A percentile compares a stretch with the other conserved stretches of the same genome.
Conservation (phyloP, 306 rosid genomes). For the Amphicarpaea edgeworthii region DNA sequence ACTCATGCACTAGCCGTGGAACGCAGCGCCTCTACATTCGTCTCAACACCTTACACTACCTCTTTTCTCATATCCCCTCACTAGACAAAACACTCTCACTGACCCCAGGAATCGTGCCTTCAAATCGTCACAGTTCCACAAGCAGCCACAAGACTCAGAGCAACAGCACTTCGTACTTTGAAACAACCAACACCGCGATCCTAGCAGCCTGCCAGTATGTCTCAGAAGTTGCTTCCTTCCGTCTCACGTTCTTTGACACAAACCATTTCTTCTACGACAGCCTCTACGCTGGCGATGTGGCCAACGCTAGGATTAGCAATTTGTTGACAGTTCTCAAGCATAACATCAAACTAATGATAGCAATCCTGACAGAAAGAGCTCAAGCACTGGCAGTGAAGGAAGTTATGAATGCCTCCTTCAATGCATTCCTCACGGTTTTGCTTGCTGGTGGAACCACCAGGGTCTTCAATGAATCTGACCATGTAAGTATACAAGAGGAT, state of each 20-base stretch:
- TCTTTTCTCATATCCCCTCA: conserved; percentile 64
- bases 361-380: conserved; percentile 69
- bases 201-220: conserved; percentile 70
- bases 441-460: conserved; percentile 84
- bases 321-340: conserved; percentile 65
- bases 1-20: conserved; percentile 86
- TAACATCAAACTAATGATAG: conserved; percentile 69
- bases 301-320: conserved; percentile 61
- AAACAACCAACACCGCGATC: conserved; percentile 52
- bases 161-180: conserved; percentile 66
- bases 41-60: conserved; percentile 78
- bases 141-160: conserved; percentile 16
- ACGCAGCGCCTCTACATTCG: conserved; percentile 96
- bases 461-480: conserved; percentile 65
- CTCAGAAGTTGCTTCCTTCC: conserved; percentile 87
- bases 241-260: conserved; percentile 82
- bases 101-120: conserved; percentile 54
- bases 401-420: conserved; percentile 75
- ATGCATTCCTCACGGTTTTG: conserved; percentile 81
- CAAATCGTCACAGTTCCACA: conserved; percentile 41
- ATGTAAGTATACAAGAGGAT: conserved; percentile 70
- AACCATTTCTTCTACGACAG: conserved; percentile 66
- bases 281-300: conserved; percentile 68
- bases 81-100: conserved; percentile 73
- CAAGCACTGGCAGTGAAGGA: conserved; percentile 70